Base-by-base conservation (phyloP, 148 eudicot genomes). In the Euryodendron excelsum region DNA sequence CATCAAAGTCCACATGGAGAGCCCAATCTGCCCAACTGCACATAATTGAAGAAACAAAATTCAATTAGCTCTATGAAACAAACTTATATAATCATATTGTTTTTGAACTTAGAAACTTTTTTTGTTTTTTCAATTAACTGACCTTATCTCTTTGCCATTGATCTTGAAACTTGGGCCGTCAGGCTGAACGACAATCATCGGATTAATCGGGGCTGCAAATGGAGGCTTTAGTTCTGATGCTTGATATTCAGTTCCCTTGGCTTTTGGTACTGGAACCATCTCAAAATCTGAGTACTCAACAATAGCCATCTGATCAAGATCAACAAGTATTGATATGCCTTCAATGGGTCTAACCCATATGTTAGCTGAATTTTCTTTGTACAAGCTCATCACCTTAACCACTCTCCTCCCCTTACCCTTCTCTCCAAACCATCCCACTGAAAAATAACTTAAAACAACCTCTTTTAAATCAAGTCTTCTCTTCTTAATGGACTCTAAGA, bases 151-250 rank as follows among this genome's bases (percentile, higher is more conserved):
- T 34, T 73, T 45, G 39, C 77, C 77, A 21, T 14, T 39, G 33
- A 74, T 59, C 50, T 59, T 74, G 77, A 74, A 56, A 41, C 77
- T 73, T 7, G 76, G 62, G 41, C 76, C 76, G 20, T 31, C 63
- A 30, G 76, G 76, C 27, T 73, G 76, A 36, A 73, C 44, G 15
- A 53, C 45, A 31, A 1, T 53, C 27, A 73, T 73, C 1, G 76
- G 63, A 34, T 73, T 55, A 4, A 41, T 20, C 14, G 20, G 64
- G 28, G 64, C 41, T 6, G 21, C 27, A 55, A 30, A 73, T 53
- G 76, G 76, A 53, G n/a, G 44, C 76, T 73, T 37, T 12, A 73
- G 41, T 17, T 63, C 4, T 4, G 66, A 36, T 34, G 77, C 66
- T 74, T 17, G 23, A 37, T 58, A 74, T 33, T 74, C 77, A 34